Evolutionary conservation across 805 yeast species (phyloP), one percentile per base, ranked within the genome.

Genomic region (Ogataea trehalophila): DNA sequence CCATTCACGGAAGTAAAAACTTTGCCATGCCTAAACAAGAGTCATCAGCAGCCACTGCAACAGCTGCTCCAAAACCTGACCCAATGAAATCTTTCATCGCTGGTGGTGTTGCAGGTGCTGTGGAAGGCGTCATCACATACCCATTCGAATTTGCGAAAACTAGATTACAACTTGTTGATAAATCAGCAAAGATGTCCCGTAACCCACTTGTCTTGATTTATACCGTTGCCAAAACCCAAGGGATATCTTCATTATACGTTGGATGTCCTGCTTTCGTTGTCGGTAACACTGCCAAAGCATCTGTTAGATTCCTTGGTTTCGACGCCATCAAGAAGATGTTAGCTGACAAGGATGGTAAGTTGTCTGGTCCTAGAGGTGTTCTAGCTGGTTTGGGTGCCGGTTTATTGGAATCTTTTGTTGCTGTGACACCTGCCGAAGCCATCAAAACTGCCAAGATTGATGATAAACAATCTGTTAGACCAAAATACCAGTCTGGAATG

Each of bases 341-440:
- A 47, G 80, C 83, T 29, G 98, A 94, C 65, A 81, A 81, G 56
- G 78, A 87, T 52, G 98, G 98, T 6, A 86, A 88, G 66, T 70
- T 94, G 42, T 81, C 94, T 34, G 96, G 96, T 4, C 83, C 94
- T 7, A 69, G 96, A 60, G 98, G 98, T 55, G 95, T 91, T 6
- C 50, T 92, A 33, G 99, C 99, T 1, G 99, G 99, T n/a, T 72
- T 94, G 39, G 97, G 98, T 42, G 99, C 99, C 2, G 99, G 99
- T 35, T 77, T 91, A 40, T 68, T 92, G 51, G 99, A 92, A 65
- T 85, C 95, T 48, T 85, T 90, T 26, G 74, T 91, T 40, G 98
- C 98, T 0, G 96, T 94, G 42, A 92, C 99, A 0, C 99, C 99
- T 2, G 90, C 91, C 47, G 99, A 92, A 67, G 95, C 97, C 34